Base-by-base conservation (phyloP, 805 yeast species). In the Barnettozyma californica region DNA sequence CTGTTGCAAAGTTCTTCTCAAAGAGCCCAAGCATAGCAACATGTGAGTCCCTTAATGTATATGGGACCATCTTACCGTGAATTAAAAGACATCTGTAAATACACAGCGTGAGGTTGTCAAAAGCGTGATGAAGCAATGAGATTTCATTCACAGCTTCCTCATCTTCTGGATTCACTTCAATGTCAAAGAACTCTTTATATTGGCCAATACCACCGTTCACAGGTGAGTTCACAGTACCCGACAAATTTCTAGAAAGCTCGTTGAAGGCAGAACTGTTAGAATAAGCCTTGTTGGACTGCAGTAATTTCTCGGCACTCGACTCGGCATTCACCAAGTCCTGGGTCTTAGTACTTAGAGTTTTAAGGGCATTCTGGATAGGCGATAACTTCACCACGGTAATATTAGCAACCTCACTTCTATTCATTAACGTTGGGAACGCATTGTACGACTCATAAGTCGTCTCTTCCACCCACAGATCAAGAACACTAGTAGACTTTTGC, bases 171-270 rank as follows among this genome's bases (percentile, higher is more conserved):
- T 58, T 57, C 23, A 61, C 58, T 8, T 64, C 66, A 43, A 73
- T 75, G 34, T 64, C 65, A 61, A 86, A 78, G 62, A 89, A 87
- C 2, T 77, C 77, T 47, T 91, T 74, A 66, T 86, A 89, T 61
- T 85, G 89, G 2, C 88, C 87, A 53, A 89, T 87, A 49, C 97
- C 97, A 33, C 97, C 97, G 62, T 89, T 89, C 6, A 89, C 92
- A 3, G 96, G 96, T 0, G 96, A 81, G 62, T 88, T 95, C 47
- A 90, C 91, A 0, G 96, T 87, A 39, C 96, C 96, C 3, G 88
- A 77, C 47, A 84, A 68, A 58, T 80, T 80, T 64, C 92, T 73
- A 6, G 91, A 81, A 51, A 86, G 67, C 60, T 81, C 88, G 54
- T 76, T 75, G 62, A 83, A 82, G 26, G 77, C 63, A 0, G 81